phyloP scores from a whole-genome alignment of 495 filamentous ascomycete genomes.

The Chaetomidium leptoderma region DNA sequence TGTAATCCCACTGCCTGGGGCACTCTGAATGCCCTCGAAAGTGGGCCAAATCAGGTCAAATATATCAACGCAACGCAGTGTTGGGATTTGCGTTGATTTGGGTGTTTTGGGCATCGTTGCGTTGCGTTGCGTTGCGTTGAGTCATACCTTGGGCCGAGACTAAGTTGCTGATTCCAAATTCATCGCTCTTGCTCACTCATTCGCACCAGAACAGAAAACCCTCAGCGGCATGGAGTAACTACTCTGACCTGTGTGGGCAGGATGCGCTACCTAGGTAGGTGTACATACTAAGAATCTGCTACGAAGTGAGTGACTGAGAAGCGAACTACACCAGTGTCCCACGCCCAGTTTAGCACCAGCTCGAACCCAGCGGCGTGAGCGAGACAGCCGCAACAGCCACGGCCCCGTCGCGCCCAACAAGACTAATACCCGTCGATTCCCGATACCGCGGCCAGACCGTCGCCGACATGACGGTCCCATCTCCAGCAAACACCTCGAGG shows the following conservation, averaged over 20 bases:
- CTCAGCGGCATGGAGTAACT: too few species aligned
- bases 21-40: too few species aligned
- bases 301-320: background rate
- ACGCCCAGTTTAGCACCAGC: constrained; percentile 6
- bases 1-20: too few species aligned
- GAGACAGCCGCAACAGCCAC: background rate
- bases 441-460: background rate
- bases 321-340: background rate
- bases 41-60: too few species aligned
- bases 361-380: constrained; percentile 2
- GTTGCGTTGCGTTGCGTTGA: too few species aligned
- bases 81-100: too few species aligned
- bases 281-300: too few species aligned
- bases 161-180: background rate
- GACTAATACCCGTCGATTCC: background rate
- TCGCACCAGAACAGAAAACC: background rate
- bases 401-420: background rate
- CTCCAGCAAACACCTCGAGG: constrained; percentile 5
- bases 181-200: background rate
- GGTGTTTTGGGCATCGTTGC: too few species aligned
- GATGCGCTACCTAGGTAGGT: too few species aligned
- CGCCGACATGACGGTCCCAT: constrained; percentile 7
- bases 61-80: too few species aligned
- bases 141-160: background rate
- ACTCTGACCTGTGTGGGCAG: too few species aligned